Base-by-base conservation (phyloP, 495 filamentous ascomycete genomes). In the Trichoderma gamsii region DNA sequence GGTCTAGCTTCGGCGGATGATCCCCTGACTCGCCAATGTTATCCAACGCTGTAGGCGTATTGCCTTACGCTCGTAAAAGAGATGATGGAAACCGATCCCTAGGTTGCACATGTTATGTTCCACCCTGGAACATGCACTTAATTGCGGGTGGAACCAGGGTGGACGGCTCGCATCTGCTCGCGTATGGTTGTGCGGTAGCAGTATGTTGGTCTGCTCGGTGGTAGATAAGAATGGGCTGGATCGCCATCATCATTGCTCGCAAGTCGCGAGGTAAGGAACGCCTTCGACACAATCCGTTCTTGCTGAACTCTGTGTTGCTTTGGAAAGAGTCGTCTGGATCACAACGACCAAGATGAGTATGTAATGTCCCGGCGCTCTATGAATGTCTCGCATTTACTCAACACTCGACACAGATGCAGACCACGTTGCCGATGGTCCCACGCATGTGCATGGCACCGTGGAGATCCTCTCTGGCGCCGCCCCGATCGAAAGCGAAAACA, bases 391-490 rank as follows among this genome's bases (percentile, higher is more conserved):
- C 16, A 0, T 1, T 61, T 18, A 25, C 56, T 61, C 56, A 61
- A 18, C 25, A 32, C 16, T 11, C 41, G 15, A 32, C 8, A n/a
- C 59, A 68, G 67, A 68, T 59, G 35, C 67, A 64, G 21, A 49
- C 15, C 67, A 68, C 52, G 41, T 68, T 35, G 67, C 56, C 59
- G 67, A 68, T n/a, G 56, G 56, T 7, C 67, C 67, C 67, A 43
- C 38, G 38, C 56, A 52, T 9, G 52, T 25, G 23, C 52, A n/a
- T 49, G 67, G 67, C 15, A 52, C 56, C 67, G 49, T 59, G 16
- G 67, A 68, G 67, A 61, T 68, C 35, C 49, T 68, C 59, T 63
- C 67, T 27, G 67, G 67, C 9, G 59, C 59, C 7, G 59, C 38
- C 15, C 67, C 59, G 23, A 43, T 64, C 52, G 67, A 68, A 15